phyloP scores from a whole-genome alignment of 1,284 basidiomycete genomes.

The Puccinia brachypodii region DNA sequence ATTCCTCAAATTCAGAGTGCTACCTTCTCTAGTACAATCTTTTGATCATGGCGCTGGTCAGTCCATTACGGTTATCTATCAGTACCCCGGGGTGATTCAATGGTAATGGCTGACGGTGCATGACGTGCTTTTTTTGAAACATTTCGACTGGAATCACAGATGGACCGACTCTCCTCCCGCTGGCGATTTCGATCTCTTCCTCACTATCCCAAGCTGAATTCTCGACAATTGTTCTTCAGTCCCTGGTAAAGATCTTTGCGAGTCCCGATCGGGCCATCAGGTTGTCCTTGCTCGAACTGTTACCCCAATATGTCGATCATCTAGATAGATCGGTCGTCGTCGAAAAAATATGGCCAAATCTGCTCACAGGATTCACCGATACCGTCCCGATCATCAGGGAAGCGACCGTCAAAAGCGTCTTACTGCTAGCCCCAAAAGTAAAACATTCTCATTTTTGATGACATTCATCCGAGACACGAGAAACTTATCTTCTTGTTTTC shows the following conservation, averaged over 20 bases:
- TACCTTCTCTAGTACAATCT: conserved; percentile 81
- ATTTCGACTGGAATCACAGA: conserved; percentile 18
- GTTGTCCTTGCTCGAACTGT: conserved; percentile 85
- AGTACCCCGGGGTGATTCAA: conserved; percentile 53
- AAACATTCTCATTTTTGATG: neutral
- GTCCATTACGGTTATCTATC: neutral
- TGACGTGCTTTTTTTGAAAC: conserved; percentile 64
- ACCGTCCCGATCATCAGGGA: conserved; percentile 90
- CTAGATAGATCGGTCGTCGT: conserved; percentile 79
- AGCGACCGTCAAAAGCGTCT: conserved; percentile 86
- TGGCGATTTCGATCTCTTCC: conserved; percentile 44
- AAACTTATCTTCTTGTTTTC: neutral
- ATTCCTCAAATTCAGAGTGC: conserved; percentile 79
- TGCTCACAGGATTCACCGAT: conserved; percentile 87
- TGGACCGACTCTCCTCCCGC: conserved; percentile 44
- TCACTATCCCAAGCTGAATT: conserved; percentile 71
- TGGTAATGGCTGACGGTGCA: conserved; percentile 64
- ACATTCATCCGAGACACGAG: neutral
- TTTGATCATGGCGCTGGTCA: conserved; percentile 73
- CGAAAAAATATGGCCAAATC: conserved; percentile 88
- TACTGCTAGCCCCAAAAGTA: conserved; percentile 80
- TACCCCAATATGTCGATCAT: conserved; percentile 80
- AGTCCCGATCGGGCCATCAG: conserved; percentile 88
- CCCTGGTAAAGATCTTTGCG: conserved; percentile 77
- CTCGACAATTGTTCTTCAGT: conserved; percentile 67